These are phyloP conservation scores for Strobilomyces echinocephalus DNA, from an alignment of 768 basidiomycete genomes.

Conservation along the genomic window DNA sequence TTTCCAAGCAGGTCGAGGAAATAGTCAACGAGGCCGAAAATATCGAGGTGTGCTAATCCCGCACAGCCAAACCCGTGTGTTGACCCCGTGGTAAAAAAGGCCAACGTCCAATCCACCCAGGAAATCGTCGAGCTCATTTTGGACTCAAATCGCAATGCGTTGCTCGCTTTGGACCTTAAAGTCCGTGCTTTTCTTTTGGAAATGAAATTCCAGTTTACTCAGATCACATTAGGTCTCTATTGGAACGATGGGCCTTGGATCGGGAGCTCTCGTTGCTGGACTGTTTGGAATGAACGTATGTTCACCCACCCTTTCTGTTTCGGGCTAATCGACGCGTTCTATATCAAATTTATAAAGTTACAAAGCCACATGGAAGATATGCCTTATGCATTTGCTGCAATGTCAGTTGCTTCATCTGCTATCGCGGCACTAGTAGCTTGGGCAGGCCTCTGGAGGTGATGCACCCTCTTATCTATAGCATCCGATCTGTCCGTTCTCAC, in stretches of 20 bases:
- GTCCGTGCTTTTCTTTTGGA: slow-evolving; percentile 33
- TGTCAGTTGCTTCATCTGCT: slow-evolving; percentile 55
- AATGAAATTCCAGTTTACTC: neutral
- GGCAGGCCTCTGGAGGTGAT: slow-evolving; percentile 60
- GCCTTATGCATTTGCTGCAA: slow-evolving; percentile 67
- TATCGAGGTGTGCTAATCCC: slow-evolving; percentile 55
- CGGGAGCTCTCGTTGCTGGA: slow-evolving; percentile 85
- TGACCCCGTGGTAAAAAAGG: slow-evolving; percentile 32
- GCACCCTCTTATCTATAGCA: slow-evolving; percentile 6
- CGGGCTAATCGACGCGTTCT: slow-evolving; percentile 13
- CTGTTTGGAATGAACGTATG: slow-evolving; percentile 96
- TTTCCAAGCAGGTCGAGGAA: slow-evolving; percentile 95
- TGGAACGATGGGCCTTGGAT: slow-evolving; percentile 86
- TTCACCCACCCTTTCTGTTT: slow-evolving; percentile 21
- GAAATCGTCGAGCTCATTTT: slow-evolving; percentile 96
- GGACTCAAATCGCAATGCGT: slow-evolving; percentile 90
- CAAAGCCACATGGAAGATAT: slow-evolving; percentile 67
- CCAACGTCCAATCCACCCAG: slow-evolving; percentile 94
- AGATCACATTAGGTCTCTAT: slow-evolving; percentile 69
- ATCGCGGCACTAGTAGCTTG: slow-evolving; percentile 60
- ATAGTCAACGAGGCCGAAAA: slow-evolving; percentile 91
- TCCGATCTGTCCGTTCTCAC: slow-evolving; percentile 11
- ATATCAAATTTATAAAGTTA: slow-evolving; percentile 46
- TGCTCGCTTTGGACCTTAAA: slow-evolving; percentile 88
- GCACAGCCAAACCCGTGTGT: neutral